phyloP scores from a whole-genome alignment of 345 rosid genomes.

The Eucalyptus viminalis region DNA sequence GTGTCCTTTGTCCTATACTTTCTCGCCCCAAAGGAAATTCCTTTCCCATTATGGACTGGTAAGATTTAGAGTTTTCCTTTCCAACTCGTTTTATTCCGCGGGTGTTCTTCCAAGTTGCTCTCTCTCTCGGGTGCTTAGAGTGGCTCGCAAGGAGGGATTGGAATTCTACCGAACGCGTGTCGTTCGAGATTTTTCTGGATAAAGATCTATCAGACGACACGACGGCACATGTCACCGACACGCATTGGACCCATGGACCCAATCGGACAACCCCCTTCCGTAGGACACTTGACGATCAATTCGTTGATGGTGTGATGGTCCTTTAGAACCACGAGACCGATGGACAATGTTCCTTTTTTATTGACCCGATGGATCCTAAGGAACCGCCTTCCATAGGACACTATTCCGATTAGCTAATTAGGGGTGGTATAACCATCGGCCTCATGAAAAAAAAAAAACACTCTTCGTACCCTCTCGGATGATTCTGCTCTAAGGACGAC shows the following conservation, averaged over 20 bases:
- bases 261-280: not conserved
- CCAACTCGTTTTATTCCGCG: not conserved
- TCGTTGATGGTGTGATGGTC: not conserved
- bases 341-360: not conserved
- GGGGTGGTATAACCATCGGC: not conserved
- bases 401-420: not conserved
- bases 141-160: not conserved
- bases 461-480: too few species aligned
- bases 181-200: not conserved
- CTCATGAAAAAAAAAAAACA: too few species aligned
- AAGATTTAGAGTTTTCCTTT: not conserved
- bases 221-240: not conserved
- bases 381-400: not conserved
- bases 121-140: not conserved
- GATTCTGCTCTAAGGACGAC: not conserved
- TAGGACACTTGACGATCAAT: not conserved
- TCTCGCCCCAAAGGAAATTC: not conserved
- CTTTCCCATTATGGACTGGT: not conserved
- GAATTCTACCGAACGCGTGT: not conserved
- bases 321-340: not conserved
- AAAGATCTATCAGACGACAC: accelerated
- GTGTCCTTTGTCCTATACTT: not conserved
- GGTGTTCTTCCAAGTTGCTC: not conserved
- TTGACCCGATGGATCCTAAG: not conserved
- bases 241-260: not conserved